These are phyloP conservation scores for Backusella morwellensis DNA, from an alignment of 192 early-diverging fungal species.

Conservation along the genomic window DNA sequence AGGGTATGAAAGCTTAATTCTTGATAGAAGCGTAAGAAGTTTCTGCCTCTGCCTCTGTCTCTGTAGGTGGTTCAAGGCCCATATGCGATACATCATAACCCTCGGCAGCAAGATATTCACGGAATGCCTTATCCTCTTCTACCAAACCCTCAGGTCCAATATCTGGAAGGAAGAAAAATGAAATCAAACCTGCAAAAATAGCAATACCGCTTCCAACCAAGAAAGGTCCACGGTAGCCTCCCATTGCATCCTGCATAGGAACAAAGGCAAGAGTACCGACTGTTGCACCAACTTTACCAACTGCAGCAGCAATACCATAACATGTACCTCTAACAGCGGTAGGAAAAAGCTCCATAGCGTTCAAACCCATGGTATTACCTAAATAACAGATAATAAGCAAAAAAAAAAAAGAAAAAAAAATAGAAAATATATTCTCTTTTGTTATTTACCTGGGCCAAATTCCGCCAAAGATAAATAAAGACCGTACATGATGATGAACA, in stretches of 20 bases:
- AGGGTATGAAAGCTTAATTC: not conserved
- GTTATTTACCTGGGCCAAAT: conserved; percentile 38
- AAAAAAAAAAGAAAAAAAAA: no score
- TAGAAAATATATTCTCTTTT: no score
- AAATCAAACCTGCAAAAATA: conserved; percentile 22
- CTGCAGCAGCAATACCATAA: conserved; percentile 46
- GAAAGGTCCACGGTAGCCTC: conserved; percentile 30
- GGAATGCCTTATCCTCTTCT: conserved; percentile 25
- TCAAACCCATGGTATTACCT: conserved; percentile 28
- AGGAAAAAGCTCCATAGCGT: conserved; percentile 37
- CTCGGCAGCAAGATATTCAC: conserved; percentile 21
- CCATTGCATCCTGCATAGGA: conserved; percentile 28
- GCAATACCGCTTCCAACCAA: conserved; percentile 32
- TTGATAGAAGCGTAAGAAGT: not conserved
- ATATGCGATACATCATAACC: conserved; percentile 28
- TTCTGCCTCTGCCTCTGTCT: not conserved
- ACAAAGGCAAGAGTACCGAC: conserved; percentile 33
- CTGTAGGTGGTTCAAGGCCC: not conserved
- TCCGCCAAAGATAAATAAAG: conserved; percentile 41
- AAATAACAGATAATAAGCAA: no score
- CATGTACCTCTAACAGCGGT: conserved; percentile 46
- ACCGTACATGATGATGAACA: conserved; percentile 49
- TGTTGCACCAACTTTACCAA: conserved; percentile 37
- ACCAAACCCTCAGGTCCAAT: conserved; percentile 20
- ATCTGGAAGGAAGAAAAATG: conserved; percentile 24